A percentile compares a stretch with the other conserved stretches of the same genome.
These are phyloP conservation scores for Euphorbia neoarborescens DNA, from an alignment of 441 rosid genomes.

Conservation along the genomic window DNA sequence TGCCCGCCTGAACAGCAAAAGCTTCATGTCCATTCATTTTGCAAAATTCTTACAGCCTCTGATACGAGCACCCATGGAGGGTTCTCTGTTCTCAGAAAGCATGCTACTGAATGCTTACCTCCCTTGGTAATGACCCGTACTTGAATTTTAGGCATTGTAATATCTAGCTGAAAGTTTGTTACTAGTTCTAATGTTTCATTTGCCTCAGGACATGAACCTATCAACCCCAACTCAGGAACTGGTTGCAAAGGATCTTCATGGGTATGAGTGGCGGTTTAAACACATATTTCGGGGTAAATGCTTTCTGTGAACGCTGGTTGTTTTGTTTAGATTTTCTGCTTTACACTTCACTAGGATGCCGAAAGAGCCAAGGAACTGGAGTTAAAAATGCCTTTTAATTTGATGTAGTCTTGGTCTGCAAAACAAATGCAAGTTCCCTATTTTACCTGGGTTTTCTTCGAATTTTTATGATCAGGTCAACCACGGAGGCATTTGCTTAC, in stretches of 20 bases:
- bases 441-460: not conserved
- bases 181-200: conserved; percentile 1
- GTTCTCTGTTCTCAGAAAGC: conserved; percentile 76
- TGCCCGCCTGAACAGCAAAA: conserved; percentile 35
- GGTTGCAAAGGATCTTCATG: conserved; percentile 68
- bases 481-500: conserved; percentile 85
- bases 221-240: conserved; percentile 73
- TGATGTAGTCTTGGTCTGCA: too few relatives aligned
- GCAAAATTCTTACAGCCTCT: conserved; percentile 77
- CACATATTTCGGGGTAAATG: conserved; percentile 74
- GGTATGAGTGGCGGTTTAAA: conserved; percentile 75
- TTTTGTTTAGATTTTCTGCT: not conserved
- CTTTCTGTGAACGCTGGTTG: not conserved
- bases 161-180: not conserved
- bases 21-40: conserved; percentile 48
- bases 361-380: not conserved
- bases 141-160: not conserved
- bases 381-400: too few relatives aligned
- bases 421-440: too few relatives aligned
- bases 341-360: not conserved
- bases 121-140: conserved; percentile 39
- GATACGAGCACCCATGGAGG: conserved; percentile 97
- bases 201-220: conserved; percentile 67
- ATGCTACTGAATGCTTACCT: conserved; percentile 76
- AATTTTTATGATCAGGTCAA: conserved; percentile 43